Evolutionary conservation across 1,284 basidiomycete species (phyloP), one percentile per base, ranked within the genome.

Genomic region (Trichosporon ovoides): DNA sequence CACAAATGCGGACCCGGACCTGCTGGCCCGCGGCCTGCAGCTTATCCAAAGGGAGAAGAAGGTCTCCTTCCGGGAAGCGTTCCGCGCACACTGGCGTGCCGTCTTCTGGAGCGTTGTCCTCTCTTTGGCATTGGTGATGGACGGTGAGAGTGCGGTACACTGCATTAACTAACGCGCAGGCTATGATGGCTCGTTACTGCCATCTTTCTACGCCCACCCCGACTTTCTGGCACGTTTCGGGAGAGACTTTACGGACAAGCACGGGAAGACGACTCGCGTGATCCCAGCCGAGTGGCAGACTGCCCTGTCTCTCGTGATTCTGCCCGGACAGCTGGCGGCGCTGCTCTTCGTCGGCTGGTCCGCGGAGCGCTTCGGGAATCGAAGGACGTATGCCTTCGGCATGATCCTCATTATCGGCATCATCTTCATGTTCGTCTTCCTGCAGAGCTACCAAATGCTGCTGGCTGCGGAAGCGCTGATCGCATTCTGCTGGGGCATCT

Each of bases 281-380:
- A 66, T 70, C 36, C 48, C 59, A 3, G 75, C 79, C 1, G 62
- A 73, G 1, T 81, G 78, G 78, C 79, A 80, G 55, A 70, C 75
- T 24, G 78, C 73, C 16, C 66, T 79, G 10, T 63, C 65, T 46
- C 62, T 28, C 38, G 31, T 74, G 37, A 77, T 76, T 55, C 67
- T 79, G 11, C 57, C 70, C 53, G 58, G 77, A 62, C 77, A 76
- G 28, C 31, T 58, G 0, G 18, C 50, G 19, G 50, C 50, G 2
- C 37, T 59, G 19, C 11, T n/a, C 1, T 7, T 56, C 18, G 40
- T 53, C 56, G 74, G 73, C 37, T 77, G 67, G 66, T 69, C 65
- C n/a, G 62, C 64, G 14, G 78, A 79, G 40, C 68, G 72, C 28
- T 78, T 72, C 55, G 79, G 79, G n/a, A 52, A 49, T 37, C 58